phyloP scores from a whole-genome alignment of 2,329 filamentous ascomycete genomes.

The Fusarium sp. region DNA sequence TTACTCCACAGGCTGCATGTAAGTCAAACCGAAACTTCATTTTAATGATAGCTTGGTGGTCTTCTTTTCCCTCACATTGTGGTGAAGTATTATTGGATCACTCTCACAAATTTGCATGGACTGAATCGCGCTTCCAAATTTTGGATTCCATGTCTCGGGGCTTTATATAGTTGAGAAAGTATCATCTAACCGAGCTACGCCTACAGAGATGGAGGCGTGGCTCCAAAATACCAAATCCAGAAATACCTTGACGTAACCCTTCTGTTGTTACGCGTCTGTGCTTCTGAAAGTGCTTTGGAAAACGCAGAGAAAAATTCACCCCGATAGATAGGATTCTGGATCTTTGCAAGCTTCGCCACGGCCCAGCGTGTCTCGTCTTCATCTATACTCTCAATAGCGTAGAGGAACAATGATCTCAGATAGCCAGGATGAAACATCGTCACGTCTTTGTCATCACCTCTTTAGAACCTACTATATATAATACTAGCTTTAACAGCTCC shows the following conservation, averaged over 20 bases:
- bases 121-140: too few species aligned
- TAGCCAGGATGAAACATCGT: background rate
- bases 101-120: too few species aligned
- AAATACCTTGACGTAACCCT: slow-evolving; percentile 6
- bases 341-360: background rate
- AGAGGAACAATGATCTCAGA: background rate
- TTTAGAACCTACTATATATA: too few species aligned
- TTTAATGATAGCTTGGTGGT: too few species aligned
- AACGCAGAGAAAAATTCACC: background rate
- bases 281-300: background rate
- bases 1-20: too few species aligned
- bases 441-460: accelerated
- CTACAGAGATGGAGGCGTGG: background rate
- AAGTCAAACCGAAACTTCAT: too few species aligned
- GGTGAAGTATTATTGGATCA: too few species aligned
- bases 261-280: background rate
- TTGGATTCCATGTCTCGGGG: too few species aligned
- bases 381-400: background rate
- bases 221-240: slow-evolving; percentile 9
- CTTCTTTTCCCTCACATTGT: too few species aligned
- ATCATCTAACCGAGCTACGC: background rate
- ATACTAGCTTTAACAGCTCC: too few species aligned
- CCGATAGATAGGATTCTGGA: background rate
- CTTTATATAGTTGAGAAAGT: too few species aligned
- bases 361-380: background rate